These are phyloP conservation scores for Piper longum DNA, from an alignment of 164 flowering plant genomes.

Conservation along the genomic window DNA sequence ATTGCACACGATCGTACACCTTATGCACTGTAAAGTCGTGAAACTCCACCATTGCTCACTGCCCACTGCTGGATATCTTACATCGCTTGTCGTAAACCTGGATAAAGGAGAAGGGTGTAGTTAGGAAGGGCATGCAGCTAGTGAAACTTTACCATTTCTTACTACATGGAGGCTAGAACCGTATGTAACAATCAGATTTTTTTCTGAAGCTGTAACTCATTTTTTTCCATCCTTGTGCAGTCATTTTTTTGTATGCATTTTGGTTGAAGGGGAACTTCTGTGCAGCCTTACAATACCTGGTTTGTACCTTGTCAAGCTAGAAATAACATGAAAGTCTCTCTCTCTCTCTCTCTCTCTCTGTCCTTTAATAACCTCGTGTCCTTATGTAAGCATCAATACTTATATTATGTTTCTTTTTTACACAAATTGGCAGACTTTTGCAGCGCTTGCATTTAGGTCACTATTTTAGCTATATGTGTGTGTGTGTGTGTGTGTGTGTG, in stretches of 20 bases:
- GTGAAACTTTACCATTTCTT: too few relatives aligned
- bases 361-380: not conserved
- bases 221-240: conserved; percentile 28
- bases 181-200: not conserved
- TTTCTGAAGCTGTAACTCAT: conserved; percentile 7
- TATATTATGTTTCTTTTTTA: conserved; percentile 3
- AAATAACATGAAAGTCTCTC: too few relatives aligned
- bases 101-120: too few relatives aligned
- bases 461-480: too few relatives aligned
- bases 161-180: too few relatives aligned
- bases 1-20: too few relatives aligned
- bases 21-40: too few relatives aligned
- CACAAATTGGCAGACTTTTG: conserved; percentile 51
- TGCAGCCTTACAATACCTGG: conserved; percentile 61
- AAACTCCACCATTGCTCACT: too few relatives aligned
- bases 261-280: conserved; percentile 50
- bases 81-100: too few relatives aligned
- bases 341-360: not conserved
- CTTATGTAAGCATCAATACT: not conserved
- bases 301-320: conserved; percentile 16
- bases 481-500: too few relatives aligned
- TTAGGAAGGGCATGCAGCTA: too few relatives aligned
- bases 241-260: conserved; percentile 74
- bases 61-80: too few relatives aligned
- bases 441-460: conserved; percentile 74